Base-by-base conservation (phyloP, 805 yeast genomes). In the Ascoidea tarda region DNA sequence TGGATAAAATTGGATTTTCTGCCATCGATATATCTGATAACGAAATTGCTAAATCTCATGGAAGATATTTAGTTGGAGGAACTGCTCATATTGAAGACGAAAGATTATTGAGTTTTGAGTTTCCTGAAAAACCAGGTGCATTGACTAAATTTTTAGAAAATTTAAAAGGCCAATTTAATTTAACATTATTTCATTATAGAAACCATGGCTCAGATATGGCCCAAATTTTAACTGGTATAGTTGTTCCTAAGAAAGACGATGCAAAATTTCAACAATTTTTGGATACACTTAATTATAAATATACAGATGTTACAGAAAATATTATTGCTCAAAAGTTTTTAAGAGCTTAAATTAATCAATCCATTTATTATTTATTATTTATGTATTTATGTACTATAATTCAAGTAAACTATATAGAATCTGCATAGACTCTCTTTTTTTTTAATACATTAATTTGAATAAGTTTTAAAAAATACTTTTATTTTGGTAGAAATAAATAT, bases 91-190 rank as follows among this genome's bases (percentile, higher is more conserved):
- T 86, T 16, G 74, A 78, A 33, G 75, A 87, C 58, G 99, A 93
- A 68, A 81, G 83, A 60, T 68, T 93, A 44, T 78, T 81, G 59
- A 76, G 84, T 50, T 93, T 93, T 62, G 96, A 89, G 67, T 95
- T 93, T 73, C 99, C 99, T 12, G 99, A 93, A 64, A 82, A 93
- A 62, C 98, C 99, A 1, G 96, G 96, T 49, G 97, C 99, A 1
- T 74, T 93, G 62, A 78, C 84, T 33, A 84, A 78, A 54, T 93
- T 93, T 70, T 74, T 93, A 62, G 76, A 75, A 32, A 75, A 82
- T 16, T 68, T 93, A 63, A 79, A 83, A 61, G 74, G 76, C 32
- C 80, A 81, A 50, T 93, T 98, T 97, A 93, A 93, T 64, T 79
- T 93, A 56, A 85, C 97, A 1, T 69, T 93, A 61, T 93, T 93